Evolutionary conservation across 192 early-diverging fungal species (phyloP), one percentile per base, ranked within the genome.

Genomic region (Linderina pennispora): DNA sequence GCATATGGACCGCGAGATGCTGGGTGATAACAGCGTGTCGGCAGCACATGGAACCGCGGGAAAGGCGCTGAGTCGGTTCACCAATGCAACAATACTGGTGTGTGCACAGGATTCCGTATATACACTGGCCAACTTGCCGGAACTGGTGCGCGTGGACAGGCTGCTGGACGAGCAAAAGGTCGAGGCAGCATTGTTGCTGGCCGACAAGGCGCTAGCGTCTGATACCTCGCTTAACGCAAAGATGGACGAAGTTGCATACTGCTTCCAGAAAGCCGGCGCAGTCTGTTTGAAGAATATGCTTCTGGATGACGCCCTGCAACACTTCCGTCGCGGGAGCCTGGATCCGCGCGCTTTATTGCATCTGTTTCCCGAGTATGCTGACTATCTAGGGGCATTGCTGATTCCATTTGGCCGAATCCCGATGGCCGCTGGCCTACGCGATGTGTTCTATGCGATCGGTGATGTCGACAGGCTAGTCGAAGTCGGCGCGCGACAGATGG

Each of bases 341-440:
- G 69, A 73, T 34, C 69, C 69, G 8, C 62, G 69, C 2, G 62
- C 58, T 20, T 25, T 73, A 38, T 25, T 65, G 31, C 47, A 73
- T 14, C 20, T 73, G 46, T 65, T 54, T 36, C 50, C 69, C 1
- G 62, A 60, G n/a, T 28, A 33, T 7, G 41, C 28, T n/a, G n/a
- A 20, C n/a, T 65, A 54, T 22, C 28, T 65, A 26, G 69, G 69
- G 3, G 32, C 40, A 9, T 25, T 65, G 20, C 53, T 73, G 8
- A 40, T 48, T 14, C 69, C 69, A 3, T 60, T 73, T 37, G 53
- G 18, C 6, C 62, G 50, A 11, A 47, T 73, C 4, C 45, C 57
- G 14, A 45, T 73, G 69, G 57, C 69, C 1, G 19, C 40, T 4
- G 36, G 42, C 1, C 41, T 73, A 40, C 54, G 62, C 3, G 40